Evolutionary conservation across 2,329 filamentous ascomycete species (phyloP).

Genomic region (Chaetomium olivaceum): DNA sequence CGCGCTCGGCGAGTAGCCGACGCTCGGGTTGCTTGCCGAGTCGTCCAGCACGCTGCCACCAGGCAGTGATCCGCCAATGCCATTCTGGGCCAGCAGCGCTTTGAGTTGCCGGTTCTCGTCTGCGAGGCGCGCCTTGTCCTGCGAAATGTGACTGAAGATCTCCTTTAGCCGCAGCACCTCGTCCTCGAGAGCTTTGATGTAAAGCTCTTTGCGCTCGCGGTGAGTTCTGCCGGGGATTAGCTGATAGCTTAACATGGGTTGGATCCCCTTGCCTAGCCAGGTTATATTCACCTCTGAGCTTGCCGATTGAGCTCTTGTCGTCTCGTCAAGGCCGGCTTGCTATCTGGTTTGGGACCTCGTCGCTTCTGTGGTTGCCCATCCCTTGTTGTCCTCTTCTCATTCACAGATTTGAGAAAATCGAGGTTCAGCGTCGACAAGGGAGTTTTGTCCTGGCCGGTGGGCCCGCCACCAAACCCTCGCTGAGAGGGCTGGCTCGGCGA

Average conservation of each 20-base stretch:
- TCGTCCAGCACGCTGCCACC: constrained; percentile 43
- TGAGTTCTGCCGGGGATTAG: constrained; percentile 67
- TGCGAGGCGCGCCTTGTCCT: constrained; percentile 72
- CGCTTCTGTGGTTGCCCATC: constrained; percentile 87
- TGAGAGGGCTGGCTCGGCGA: constrained; percentile 42
- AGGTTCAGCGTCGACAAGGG: constrained; percentile 53
- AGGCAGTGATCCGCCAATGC: constrained; percentile 42
- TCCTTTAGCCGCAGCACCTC: constrained; percentile 89
- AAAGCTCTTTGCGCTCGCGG: constrained; percentile 92
- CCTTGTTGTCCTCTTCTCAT: constrained; percentile 75
- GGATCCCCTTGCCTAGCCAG: too few relatives aligned
- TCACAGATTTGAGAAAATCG: constrained; percentile 65
- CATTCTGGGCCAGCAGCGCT: constrained; percentile 55
- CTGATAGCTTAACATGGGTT: neutral
- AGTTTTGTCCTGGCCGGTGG: constrained; percentile 41
- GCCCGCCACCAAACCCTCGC: constrained; percentile 28
- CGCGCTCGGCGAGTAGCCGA: constrained; percentile 52
- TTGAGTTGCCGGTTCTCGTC: constrained; percentile 80
- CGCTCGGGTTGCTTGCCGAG: constrained; percentile 48
- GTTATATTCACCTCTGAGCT: constrained; percentile 68
- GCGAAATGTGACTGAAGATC: constrained; percentile 69
- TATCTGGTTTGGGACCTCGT: constrained; percentile 92
- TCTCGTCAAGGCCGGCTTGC: constrained; percentile 87
- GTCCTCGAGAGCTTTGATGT: constrained; percentile 90
- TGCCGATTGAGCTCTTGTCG: constrained; percentile 94